Base-by-base conservation (phyloP, 768 basidiomycete genomes). In the Lactarius vividus region DNA sequence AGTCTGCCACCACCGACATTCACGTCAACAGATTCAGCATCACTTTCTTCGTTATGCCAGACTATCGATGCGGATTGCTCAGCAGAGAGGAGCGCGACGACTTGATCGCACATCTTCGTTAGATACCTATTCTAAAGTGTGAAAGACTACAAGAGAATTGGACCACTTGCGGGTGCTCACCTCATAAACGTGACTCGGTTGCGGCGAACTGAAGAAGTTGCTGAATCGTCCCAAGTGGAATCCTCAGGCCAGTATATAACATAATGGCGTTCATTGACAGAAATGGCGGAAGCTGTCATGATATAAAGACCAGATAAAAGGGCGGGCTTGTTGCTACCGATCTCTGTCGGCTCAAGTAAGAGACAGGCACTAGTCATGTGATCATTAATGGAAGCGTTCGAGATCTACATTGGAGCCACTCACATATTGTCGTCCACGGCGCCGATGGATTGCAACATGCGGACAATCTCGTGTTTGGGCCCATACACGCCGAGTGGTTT, bases 141-240 rank as follows among this genome's bases (percentile, higher is more conserved):
- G 68, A 28, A 20, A 56, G 6, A 28, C 6, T 15, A 33, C 10
- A 23, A 7, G 26, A 15, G 33, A 31, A 46, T 18, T 20, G 7
- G 11, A 61, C 2, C 3, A 16, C 13, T 13, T 3, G 18, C 35
- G 52, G 56, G 18, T 29, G 63, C 74, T 44, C 73, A 84, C 86
- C 86, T 75, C 84, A 88, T 86, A 69, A 88, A 88, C 0, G 85
- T 84, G 3, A 82, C 76, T 7, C 87, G 78, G 73, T 86, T 88
- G 3, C 81, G 79, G 33, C 77, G 71, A 56, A 84, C 79, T 4
- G 83, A 75, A 1, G 79, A 74, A 7, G 74, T 42, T 0, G 83
- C 80, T 18, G 77, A 74, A 71, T 86, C 84, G 40, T 82, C 72
- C 86, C 86, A 88, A 0, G 86, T 87, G 1, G 74, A 77, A 86